Evolutionary conservation across 306 rosid genomes (phyloP).

Genomic region (Bauhinia variegata): DNA sequence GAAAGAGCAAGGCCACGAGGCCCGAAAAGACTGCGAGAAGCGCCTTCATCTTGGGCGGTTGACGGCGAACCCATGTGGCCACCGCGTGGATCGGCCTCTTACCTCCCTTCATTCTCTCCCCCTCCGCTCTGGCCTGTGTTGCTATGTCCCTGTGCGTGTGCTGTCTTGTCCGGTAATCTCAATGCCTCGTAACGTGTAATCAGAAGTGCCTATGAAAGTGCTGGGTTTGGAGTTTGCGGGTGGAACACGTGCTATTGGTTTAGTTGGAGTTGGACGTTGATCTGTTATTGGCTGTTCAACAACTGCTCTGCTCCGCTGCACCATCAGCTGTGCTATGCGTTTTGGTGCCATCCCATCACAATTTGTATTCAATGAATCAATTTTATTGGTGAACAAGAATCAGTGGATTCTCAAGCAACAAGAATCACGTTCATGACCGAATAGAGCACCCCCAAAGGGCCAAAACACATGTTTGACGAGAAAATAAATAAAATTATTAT

Average conservation of each 20-base stretch:
- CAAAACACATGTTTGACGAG: too few relatives aligned
- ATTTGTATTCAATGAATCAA: too few relatives aligned
- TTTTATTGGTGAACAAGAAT: too few relatives aligned
- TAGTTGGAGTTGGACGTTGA: not conserved
- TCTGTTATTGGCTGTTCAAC: constrained; percentile 39
- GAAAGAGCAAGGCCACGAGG: constrained; percentile 47
- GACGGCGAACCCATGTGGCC: constrained; percentile 60
- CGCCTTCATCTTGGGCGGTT: constrained; percentile 67
- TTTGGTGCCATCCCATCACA: too few relatives aligned
- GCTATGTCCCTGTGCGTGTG: not conserved
- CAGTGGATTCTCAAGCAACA: too few relatives aligned
- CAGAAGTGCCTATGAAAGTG: too few relatives aligned
- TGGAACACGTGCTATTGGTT: constrained; percentile 29
- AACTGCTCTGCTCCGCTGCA: not conserved
- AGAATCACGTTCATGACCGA: too few relatives aligned
- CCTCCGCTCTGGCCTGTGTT: too few relatives aligned
- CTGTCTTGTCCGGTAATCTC: not conserved
- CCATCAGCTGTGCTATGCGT: not conserved
- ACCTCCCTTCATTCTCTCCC: constrained; percentile 48
- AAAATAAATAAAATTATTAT: too few relatives aligned
- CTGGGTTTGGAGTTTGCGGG: constrained; percentile 2
- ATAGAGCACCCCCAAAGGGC: too few relatives aligned
- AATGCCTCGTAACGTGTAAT: too few relatives aligned
- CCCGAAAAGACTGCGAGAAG: constrained; percentile 51
- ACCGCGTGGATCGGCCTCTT: constrained; percentile 57